phyloP scores from a whole-genome alignment of 192 early-diverging fungal species.

The Polychytrium aggregatum region DNA sequence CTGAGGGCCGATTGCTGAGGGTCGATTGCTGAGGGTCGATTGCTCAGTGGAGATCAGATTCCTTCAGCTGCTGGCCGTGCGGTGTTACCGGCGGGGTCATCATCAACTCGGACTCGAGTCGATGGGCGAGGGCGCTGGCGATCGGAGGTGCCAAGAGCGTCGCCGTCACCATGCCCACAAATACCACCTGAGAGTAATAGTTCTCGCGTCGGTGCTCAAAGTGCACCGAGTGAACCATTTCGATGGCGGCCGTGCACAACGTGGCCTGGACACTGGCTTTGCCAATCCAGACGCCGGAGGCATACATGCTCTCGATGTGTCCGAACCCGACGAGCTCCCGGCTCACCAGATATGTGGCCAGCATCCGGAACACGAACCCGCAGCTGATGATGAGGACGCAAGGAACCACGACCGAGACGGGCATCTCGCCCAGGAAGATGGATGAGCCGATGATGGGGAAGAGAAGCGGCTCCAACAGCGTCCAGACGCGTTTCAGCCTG shows the following conservation, averaged over 20 bases:
- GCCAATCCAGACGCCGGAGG: not conserved
- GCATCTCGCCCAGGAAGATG: constrained; percentile 2
- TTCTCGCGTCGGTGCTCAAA: no score
- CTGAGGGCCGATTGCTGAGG: no score
- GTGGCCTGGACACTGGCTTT: constrained; percentile 4
- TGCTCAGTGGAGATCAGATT: no score
- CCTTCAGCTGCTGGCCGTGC: no score
- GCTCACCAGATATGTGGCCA: not conserved
- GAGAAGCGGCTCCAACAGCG: constrained; percentile 7
- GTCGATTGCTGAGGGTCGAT: no score
- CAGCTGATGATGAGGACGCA: not conserved
- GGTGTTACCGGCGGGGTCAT: no score
- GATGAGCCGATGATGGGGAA: constrained; percentile 12
- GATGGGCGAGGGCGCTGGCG: no score
- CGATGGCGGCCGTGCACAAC: constrained; percentile 5
- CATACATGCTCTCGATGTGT: not conserved
- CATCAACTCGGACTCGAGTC: no score
- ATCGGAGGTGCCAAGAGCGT: no score
- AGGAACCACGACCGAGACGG: not conserved
- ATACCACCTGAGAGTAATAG: no score
- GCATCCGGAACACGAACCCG: not conserved
- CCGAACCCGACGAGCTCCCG: not conserved
- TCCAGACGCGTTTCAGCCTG: constrained; percentile 24
- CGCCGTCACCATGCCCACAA: no score
- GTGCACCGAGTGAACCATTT: constrained; percentile 4